Evolutionary conservation across 2,329 filamentous ascomycete genomes (phyloP).

Genomic region (Penicillium griseofulvum): DNA sequence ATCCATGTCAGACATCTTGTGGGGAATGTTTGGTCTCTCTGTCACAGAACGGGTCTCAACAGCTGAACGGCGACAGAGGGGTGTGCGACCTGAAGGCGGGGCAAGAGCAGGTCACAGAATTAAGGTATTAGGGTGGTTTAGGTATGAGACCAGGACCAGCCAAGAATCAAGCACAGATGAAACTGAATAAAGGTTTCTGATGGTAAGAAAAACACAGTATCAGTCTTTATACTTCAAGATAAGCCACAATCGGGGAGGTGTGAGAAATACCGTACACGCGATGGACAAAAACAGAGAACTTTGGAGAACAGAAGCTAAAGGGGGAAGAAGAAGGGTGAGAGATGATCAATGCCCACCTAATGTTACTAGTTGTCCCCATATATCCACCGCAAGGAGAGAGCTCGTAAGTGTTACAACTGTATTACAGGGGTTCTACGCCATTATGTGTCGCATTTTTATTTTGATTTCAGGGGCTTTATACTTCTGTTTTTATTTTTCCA

Average conservation of each 20-base stretch:
- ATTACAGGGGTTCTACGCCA: slow-evolving; percentile 6
- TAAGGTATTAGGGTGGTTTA: slow-evolving; percentile 8
- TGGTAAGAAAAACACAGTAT: not conserved
- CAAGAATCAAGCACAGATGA: slow-evolving; percentile 20
- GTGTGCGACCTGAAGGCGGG: slow-evolving; percentile 12
- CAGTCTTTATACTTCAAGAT: slow-evolving; percentile 5
- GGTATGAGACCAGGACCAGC: slow-evolving; percentile 31
- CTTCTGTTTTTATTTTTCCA: not conserved
- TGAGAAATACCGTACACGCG: not conserved
- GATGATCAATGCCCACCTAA: slow-evolving; percentile 12
- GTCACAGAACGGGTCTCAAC: not conserved
- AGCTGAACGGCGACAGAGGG: not conserved
- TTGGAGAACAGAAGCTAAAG: slow-evolving; percentile 1
- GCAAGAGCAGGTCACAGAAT: slow-evolving; percentile 9
- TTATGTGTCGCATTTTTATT: not conserved
- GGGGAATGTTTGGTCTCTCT: not conserved
- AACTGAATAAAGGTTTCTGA: not conserved
- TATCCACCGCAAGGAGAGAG: slow-evolving; percentile 10
- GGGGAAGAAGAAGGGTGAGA: slow-evolving; percentile 6
- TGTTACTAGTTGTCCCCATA: slow-evolving; percentile 9
- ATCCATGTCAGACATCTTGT: slow-evolving; percentile 60
- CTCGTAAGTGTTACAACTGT: slow-evolving; percentile 8
- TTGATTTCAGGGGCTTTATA: not conserved
- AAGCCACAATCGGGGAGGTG: slow-evolving; percentile 3
- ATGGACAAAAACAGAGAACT: not conserved